Evolutionary conservation across 1,284 basidiomycete genomes (phyloP).

Genomic region (Sporisorium scitamineum): DNA sequence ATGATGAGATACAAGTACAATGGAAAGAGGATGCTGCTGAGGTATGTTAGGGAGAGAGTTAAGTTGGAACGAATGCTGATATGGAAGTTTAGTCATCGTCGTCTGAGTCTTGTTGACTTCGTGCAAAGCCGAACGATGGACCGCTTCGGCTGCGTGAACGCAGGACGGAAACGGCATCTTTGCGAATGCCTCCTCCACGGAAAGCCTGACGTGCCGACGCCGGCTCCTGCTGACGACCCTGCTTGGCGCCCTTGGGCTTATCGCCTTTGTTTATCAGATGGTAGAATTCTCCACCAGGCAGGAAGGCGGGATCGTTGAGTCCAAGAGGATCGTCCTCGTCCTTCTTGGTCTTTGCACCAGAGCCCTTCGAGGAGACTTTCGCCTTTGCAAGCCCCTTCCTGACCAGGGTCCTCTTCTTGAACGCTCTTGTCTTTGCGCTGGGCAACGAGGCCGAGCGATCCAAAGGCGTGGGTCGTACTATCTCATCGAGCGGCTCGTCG

Average conservation of each 20-base stretch:
- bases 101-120: conserved; percentile 40
- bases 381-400: conserved; percentile 12
- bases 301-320: conserved; percentile 62
- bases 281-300: conserved; percentile 60
- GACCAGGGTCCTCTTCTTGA: conserved; percentile 49
- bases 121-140: conserved; percentile 43
- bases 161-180: conserved; percentile 40
- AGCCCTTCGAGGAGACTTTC: conserved; percentile 10
- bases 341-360: conserved; percentile 23
- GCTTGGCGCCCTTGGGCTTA: conserved; percentile 29
- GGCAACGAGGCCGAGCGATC: conserved; percentile 51
- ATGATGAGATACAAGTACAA: conserved; percentile 29
- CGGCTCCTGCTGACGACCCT: conserved; percentile 9
- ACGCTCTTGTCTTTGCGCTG: conserved; percentile 48
- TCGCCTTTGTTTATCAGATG: conserved; percentile 38
- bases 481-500: conserved; percentile 35
- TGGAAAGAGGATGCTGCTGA: neutral
- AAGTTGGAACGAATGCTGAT: neutral
- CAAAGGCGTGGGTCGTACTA: conserved; percentile 33
- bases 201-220: conserved; percentile 30
- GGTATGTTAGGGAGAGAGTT: neutral
- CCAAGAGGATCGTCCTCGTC: conserved; percentile 61
- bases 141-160: conserved; percentile 40
- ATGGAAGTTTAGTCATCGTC: conserved; percentile 15
- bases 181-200: conserved; percentile 42